phyloP scores from a whole-genome alignment of 1,139 yeast genomes.

The Meyerozyma elateridarum region DNA sequence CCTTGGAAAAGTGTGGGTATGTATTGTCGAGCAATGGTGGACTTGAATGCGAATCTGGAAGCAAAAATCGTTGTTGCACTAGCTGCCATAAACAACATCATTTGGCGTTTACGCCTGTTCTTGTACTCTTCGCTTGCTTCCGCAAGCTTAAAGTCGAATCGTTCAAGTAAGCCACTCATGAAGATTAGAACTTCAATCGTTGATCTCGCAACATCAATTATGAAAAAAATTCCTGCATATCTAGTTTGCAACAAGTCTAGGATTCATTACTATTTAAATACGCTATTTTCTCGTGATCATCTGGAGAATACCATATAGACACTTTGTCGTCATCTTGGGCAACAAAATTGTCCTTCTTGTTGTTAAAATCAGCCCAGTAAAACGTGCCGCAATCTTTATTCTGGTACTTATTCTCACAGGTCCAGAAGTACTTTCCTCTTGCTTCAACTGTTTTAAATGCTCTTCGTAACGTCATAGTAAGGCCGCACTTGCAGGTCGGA shows the following conservation, averaged over 20 bases:
- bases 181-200: no score
- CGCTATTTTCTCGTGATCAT: conserved; percentile 10
- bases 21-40: conserved; percentile 69
- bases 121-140: conserved; percentile 41
- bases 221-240: no score
- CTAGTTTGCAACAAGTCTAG: no score
- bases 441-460: conserved; percentile 36
- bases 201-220: no score
- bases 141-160: conserved; percentile 30
- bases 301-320: conserved; percentile 18
- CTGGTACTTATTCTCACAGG: conserved; percentile 39
- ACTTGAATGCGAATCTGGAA: conserved; percentile 69
- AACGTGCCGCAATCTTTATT: conserved; percentile 43
- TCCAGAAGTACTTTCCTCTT: conserved; percentile 52
- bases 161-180: conserved; percentile 10
- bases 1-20: conserved; percentile 79
- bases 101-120: conserved; percentile 63
- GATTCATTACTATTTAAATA: no score
- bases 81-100: conserved; percentile 66
- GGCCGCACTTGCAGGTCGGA: conserved; percentile 50
- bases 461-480: conserved; percentile 45
- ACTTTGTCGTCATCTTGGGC: conserved; percentile 17
- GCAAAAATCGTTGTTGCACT: conserved; percentile 70
- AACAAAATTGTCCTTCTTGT: conserved; percentile 19
- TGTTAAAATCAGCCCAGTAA: conserved; percentile 43